Conservation (phyloP, 192 early-diverging fungal species). For the Chytriomyces sp. region DNA sequence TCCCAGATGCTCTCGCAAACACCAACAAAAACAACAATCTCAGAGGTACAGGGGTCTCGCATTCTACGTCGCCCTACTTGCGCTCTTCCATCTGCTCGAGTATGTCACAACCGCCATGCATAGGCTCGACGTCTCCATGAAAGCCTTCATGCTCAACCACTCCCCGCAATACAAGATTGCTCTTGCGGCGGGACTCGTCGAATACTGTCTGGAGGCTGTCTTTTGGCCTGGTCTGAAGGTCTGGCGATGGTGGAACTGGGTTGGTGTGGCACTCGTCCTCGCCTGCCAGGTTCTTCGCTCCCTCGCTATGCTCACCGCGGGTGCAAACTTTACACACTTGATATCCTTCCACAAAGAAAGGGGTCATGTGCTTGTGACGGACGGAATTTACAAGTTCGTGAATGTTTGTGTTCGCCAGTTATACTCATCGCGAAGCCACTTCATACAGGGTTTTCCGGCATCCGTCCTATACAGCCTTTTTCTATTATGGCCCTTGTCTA, state of each 20-base stretch:
- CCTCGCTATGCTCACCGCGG: constrained; percentile 89
- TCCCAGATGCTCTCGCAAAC: no score
- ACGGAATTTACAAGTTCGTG: constrained; percentile 81
- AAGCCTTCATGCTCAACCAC: constrained; percentile 79
- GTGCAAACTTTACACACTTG: constrained; percentile 76
- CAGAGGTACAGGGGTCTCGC: constrained; percentile 49
- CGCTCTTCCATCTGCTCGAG: constrained; percentile 83
- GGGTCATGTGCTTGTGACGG: constrained; percentile 80
- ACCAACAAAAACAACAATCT: neutral
- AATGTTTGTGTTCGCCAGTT: constrained; percentile 5
- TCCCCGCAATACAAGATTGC: constrained; percentile 72
- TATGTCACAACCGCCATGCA: constrained; percentile 86
- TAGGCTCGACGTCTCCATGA: constrained; percentile 67
- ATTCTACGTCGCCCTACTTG: constrained; percentile 65
- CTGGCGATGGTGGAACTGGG: constrained; percentile 32
- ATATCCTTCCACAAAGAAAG: constrained; percentile 69
- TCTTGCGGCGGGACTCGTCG: constrained; percentile 62
- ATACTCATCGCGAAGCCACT: constrained; percentile 10
- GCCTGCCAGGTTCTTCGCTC: constrained; percentile 78
- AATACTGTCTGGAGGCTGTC: constrained; percentile 69
- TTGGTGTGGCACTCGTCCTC: constrained; percentile 53
- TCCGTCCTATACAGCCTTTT: constrained; percentile 95
- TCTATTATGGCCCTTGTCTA: constrained; percentile 82
- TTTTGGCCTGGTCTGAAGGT: constrained; percentile 63
- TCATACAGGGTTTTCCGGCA: constrained; percentile 69